Base-by-base conservation (phyloP, 371 early-diverging fungal genomes). In the Lichtheimia corymbifera region DNA sequence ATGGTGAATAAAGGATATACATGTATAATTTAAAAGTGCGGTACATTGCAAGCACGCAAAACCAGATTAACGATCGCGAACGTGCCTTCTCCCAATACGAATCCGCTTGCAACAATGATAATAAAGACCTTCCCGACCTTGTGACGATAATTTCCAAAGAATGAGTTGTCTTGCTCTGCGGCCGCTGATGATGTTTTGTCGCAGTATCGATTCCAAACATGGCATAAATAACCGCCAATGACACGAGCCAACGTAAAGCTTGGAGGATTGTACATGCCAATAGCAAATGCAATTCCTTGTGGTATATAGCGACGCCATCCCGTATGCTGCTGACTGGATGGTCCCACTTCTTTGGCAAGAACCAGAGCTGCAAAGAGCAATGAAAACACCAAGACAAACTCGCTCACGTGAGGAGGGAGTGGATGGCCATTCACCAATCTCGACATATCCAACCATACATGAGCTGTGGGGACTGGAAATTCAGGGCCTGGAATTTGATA, bases 231-330 rank as follows among this genome's bases (percentile, higher is more conserved):
- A 5, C 90, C 91, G 20, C 93, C 93, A 15, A 88, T 75, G 1
- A 89, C 85, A 2, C 93, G 83, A 24, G 91, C 89, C 47, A 91
- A 63, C 2, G 90, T 91, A 56, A 91, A 92, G 60, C 85, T 88
- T 15, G 93, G 93, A 15, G 91, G 84, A 70, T 91, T 92, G 69
- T 91, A 92, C 70, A 92, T 92, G 18, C 93, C 93, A 41, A 92
- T 88, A 12, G 93, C 91, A 77, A 92, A 92, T 1, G 91, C 91
- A 35, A 91, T 91, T 0, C 91, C 91, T 40, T 86, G 86, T 6
- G 91, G 90, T 56, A 89, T 74, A 65, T 73, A 85, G 1, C 63
- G 66, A 13, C 72, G 49, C 78, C 76, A 79, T 5, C 55, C 42
- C 7, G 6, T 50, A 14, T 49, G 18, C n/a, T 47, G 47, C 17